Evolutionary conservation across 1,139 yeast species (phyloP), one percentile per base, ranked within the genome.

Genomic region (Zygosaccharomyces sapae): DNA sequence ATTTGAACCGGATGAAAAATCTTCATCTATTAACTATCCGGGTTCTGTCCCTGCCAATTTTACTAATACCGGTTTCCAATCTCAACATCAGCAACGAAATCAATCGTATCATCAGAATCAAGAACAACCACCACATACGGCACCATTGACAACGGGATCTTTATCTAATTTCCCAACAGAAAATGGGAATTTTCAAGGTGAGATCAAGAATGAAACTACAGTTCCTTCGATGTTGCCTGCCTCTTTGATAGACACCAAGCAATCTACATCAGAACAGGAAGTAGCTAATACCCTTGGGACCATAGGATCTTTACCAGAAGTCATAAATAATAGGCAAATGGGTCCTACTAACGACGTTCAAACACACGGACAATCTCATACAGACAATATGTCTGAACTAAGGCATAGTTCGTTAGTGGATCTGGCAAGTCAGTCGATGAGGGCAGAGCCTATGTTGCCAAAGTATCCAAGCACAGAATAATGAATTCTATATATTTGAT

Each of bases 321-420:
- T 53, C 9, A 49, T 49, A 24, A 51, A 53, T 22, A 53, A 55
- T 27, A 51, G 50, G 30, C 50, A 46, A 5, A 43, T 53, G 16
- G 47, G 45, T 34, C 50, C 53, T 6, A 33, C 49, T 8, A 49
- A 38, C 12, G 51, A 49, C 19, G 42, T 51, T 12, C 44, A 43
- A 10, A 25, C 35, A 5, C 43, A 45, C 13, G 19, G 48, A 6
- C 37, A 39, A n/a, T 30, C 40, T 5, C 29, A 45, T 24, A 24
- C 37, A 13, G 43, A 41, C 13, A 24, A 40, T 5, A 35, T 45
- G 24, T 43, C 51, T 24, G 48, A 40, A 25, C 24, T 40, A 24
- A 42, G 47, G 35, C 51, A 45, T 13, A 38, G 40, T 39, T 48
- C 51, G 29, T 36, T 48, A 33, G 48, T 41, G 20, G 48, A 41